These are phyloP conservation scores for Microdochium bolleyi DNA, from an alignment of 2,329 filamentous ascomycete species.

Conservation along the genomic window DNA sequence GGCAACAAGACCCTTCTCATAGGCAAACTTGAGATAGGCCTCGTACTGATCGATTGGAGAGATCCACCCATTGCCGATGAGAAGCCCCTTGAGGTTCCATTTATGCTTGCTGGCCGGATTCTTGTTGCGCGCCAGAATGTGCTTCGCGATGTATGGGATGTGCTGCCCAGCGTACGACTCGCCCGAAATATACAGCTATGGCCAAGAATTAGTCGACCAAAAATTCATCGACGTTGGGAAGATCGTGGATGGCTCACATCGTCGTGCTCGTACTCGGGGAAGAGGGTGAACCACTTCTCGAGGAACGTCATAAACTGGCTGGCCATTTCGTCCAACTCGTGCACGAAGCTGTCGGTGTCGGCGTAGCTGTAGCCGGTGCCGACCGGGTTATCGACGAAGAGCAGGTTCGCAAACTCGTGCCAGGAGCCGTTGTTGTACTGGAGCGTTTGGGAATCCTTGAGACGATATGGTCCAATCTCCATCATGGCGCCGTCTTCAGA, in stretches of 20 bases:
- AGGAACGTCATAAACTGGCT: constrained; percentile 80
- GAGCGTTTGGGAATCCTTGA: constrained; percentile 66
- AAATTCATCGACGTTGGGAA: too few species aligned
- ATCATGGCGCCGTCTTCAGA: constrained; percentile 96
- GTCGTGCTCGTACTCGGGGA: constrained; percentile 85
- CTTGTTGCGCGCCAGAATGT: constrained; percentile 82
- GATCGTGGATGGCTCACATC: constrained; percentile 66
- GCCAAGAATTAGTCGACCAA: not conserved
- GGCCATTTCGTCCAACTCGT: constrained; percentile 84
- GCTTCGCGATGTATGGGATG: constrained; percentile 92
- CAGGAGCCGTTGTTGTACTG: constrained; percentile 88
- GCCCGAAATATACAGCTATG: constrained; percentile 83
- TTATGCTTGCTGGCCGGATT: constrained; percentile 33
- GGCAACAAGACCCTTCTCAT: constrained; percentile 65
- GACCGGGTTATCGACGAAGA: constrained; percentile 96
- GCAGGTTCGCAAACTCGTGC: constrained; percentile 94
- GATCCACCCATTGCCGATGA: constrained; percentile 98
- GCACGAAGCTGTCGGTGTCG: constrained; percentile 78
- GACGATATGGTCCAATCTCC: constrained; percentile 87
- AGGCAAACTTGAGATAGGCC: constrained; percentile 74
- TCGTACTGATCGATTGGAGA: constrained; percentile 85
- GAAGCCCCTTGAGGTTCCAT: constrained; percentile 77
- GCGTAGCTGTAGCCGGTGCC: constrained; percentile 96
- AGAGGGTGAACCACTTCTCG: constrained; percentile 83
- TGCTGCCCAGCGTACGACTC: constrained; percentile 97